Evolutionary conservation across 169 alveolate genomes (phyloP).

Genomic region (Eimeria mitis): DNA sequence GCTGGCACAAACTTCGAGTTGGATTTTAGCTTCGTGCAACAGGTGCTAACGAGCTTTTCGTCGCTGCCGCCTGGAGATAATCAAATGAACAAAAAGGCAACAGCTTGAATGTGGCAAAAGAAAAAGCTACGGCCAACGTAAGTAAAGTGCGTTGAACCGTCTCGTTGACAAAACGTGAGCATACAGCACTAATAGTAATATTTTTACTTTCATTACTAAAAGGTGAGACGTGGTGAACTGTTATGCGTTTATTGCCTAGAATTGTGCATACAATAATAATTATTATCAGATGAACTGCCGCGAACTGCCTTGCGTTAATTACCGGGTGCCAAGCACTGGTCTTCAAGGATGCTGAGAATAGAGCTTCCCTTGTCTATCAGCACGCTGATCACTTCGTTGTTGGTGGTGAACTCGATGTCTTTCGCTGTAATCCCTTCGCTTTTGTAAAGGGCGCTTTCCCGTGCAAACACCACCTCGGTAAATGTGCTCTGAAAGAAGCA

Average conservation of each 20-base stretch:
- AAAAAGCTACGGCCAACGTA: too few relatives aligned
- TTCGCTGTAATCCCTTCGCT: constrained; percentile 93
- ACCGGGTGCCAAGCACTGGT: constrained; percentile 95
- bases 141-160: too few relatives aligned
- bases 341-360: constrained; percentile 91
- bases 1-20: constrained; percentile 89
- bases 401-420: constrained; percentile 90
- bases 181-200: too few relatives aligned
- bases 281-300: neutral
- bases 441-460: constrained; percentile 91
- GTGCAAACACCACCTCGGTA: constrained; percentile 97
- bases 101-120: too few relatives aligned
- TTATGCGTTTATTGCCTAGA: too few relatives aligned
- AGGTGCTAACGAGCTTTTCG: constrained; percentile 88
- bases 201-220: too few relatives aligned
- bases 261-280: too few relatives aligned
- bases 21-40: constrained; percentile 91
- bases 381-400: constrained; percentile 65
- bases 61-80: constrained; percentile 85
- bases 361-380: constrained; percentile 84
- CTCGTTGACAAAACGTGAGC: too few relatives aligned
- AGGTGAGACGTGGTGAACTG: too few relatives aligned
- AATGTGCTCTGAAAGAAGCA: constrained; percentile 91
- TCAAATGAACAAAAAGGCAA: neutral
- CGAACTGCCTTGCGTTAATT: constrained; percentile 78